A percentile compares a stretch with the other conserved stretches of the same genome.
Conservation (phyloP, 495 filamentous ascomycete genomes). For the Penicillium herquei region DNA sequence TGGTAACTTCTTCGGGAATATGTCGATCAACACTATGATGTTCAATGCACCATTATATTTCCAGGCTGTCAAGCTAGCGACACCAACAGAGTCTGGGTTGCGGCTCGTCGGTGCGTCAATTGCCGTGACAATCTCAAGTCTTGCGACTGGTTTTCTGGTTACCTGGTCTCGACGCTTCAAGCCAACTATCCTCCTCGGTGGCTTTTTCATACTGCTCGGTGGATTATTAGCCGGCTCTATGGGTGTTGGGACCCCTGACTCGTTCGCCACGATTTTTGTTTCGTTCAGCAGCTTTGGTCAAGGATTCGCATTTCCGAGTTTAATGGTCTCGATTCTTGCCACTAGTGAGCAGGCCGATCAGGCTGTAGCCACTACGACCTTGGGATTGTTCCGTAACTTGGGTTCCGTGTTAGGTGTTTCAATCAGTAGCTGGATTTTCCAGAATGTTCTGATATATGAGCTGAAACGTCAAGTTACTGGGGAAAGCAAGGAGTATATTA, state of each 20-base stretch:
- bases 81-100: conserved; percentile 68
- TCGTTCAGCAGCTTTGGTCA: conserved; percentile 59
- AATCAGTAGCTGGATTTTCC: conserved; percentile 68
- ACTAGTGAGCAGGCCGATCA: conserved; percentile 67
- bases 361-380: conserved; percentile 70
- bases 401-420: conserved; percentile 72
- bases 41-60: conserved; percentile 83
- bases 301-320: conserved; percentile 62
- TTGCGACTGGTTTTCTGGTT: conserved; percentile 69
- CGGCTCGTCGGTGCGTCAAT: conserved; percentile 62
- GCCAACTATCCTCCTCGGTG: conserved; percentile 58
- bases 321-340: conserved; percentile 67
- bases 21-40: conserved; percentile 65
- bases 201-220: conserved; percentile 48
- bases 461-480: conserved; percentile 57
- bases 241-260: conserved; percentile 53
- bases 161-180: conserved; percentile 63
- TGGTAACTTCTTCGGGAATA: conserved; percentile 62
- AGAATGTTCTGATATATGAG: conserved; percentile 64
- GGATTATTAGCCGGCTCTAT: conserved; percentile 54
- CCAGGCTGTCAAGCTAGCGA: conserved; percentile 72
- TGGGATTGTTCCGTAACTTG: conserved; percentile 65
- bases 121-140: conserved; percentile 56
- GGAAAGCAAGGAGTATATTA: conserved; percentile 49
- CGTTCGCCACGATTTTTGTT: conserved; percentile 61